phyloP scores from a whole-genome alignment of 1,284 basidiomycete species.

The Trichosporon coremiiforme region DNA sequence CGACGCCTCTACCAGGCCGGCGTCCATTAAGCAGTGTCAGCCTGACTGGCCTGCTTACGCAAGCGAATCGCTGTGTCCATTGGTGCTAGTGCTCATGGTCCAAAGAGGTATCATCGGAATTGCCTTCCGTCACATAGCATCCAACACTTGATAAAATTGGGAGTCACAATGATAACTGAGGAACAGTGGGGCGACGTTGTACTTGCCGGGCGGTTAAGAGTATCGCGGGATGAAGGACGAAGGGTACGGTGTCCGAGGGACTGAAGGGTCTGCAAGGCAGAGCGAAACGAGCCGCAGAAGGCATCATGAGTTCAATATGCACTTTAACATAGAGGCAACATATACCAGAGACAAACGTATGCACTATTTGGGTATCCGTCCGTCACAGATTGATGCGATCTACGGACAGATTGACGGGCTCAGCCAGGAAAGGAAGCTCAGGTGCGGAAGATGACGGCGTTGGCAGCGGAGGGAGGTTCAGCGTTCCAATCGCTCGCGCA shows the following conservation, averaged over 20 bases:
- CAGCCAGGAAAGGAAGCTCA: background rate
- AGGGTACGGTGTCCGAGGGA: no score
- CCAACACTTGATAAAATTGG: background rate
- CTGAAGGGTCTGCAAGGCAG: no score
- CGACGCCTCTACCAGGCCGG: constrained; percentile 47
- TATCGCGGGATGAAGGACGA: background rate
- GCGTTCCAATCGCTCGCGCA: no score
- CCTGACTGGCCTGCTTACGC: background rate
- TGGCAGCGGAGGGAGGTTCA: background rate
- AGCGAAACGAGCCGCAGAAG: background rate
- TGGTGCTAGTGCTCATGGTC: background rate
- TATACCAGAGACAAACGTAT: constrained; percentile 3
- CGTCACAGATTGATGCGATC: background rate
- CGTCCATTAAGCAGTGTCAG: background rate
- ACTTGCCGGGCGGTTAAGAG: background rate
- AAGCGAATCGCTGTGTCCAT: background rate
- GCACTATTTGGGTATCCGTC: background rate
- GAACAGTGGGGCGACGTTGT: background rate
- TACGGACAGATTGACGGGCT: background rate
- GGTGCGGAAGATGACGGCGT: background rate
- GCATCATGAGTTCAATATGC: background rate
- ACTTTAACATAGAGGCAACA: background rate
- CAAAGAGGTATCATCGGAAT: background rate
- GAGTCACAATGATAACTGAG: constrained; percentile 4
- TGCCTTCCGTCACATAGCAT: background rate